Evolutionary conservation across 2,329 filamentous ascomycete species (phyloP), one percentile per base, ranked within the genome.

Genomic region (Cytospora leucostoma): DNA sequence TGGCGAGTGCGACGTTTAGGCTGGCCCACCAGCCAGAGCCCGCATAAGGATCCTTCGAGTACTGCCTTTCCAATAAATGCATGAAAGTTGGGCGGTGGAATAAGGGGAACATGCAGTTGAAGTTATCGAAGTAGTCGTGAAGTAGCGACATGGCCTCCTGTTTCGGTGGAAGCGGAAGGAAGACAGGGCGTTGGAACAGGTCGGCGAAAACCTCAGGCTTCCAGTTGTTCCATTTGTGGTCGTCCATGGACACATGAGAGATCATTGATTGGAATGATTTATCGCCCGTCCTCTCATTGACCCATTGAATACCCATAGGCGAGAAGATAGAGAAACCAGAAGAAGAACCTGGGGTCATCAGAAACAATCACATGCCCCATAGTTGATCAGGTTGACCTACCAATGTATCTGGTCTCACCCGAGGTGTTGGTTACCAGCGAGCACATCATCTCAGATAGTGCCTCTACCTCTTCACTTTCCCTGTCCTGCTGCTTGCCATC

Each of bases 311-410:
- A 52, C 95, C 95, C 74, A 97, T 97, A 15, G 94, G 95, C 0
- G 94, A 98, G 79, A 99, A 98, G 70, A 99, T 99, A 61, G 94
- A 98, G 76, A 98, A 98, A 4, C 95, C 95, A 2, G 95, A 99
- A 0, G 94, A 98, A 0, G 93, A 97, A 33, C 94, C 92, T 95
- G 35, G 7, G 27, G 11, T 50, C 17, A 49, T 66, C n/a, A 66
- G 65, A 15, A 44, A 6, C 21, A 61, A 64, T 61, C 34, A 32
- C 12, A 61, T 62, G 27, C 53, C 57, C 12, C 33, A n/a, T n/a
- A 3, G 6, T 10, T n/a, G 17, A n/a, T 5, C 21, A 19, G 19
- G 34, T 37, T 19, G 35, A 68, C 83, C 59, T 82, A 93, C 92
- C 95, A 69, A 98, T 96, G 74, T 97, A 99, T 76, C 95, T 85